A percentile compares a stretch with the other conserved stretches of the same genome.
Evolutionary conservation across 140 eudicot genomes (phyloP).

Genomic region (Flaveria floridana): DNA sequence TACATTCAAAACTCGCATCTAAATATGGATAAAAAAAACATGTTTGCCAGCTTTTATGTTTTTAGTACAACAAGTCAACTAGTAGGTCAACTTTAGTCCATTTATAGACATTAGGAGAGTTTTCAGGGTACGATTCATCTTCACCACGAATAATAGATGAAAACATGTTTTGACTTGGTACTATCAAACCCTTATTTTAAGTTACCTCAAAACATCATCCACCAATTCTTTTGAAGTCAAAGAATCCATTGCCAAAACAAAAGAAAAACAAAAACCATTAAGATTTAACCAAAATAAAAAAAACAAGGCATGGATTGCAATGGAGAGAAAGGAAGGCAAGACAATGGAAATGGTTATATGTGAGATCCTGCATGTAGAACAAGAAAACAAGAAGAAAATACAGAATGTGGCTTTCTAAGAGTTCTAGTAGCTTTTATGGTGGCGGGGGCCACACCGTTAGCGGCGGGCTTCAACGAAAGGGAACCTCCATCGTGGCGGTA

Average conservation of each 20-base stretch:
- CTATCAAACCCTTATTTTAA: slow-evolving; percentile 27
- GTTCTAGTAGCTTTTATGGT: slow-evolving; percentile 23
- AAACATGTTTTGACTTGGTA: slow-evolving; percentile 20
- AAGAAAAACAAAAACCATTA: slow-evolving; percentile 22
- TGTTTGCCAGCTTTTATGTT: neutral
- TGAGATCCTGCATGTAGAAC: slow-evolving; percentile 21
- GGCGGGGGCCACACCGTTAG: slow-evolving; percentile 7
- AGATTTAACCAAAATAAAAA: slow-evolving; percentile 23
- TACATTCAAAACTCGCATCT: neutral
- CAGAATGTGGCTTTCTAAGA: slow-evolving; percentile 34
- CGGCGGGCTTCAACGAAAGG: slow-evolving; percentile 21
- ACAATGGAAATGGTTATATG: slow-evolving; percentile 28
- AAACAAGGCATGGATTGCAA: slow-evolving; percentile 25
- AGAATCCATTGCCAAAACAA: slow-evolving; percentile 19
- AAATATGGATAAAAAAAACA: neutral
- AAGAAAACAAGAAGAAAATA: slow-evolving; percentile 7
- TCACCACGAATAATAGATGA: slow-evolving; percentile 12
- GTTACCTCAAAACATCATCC: slow-evolving; percentile 30
- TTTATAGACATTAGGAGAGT: slow-evolving; percentile 8
- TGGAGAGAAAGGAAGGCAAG: slow-evolving; percentile 11
- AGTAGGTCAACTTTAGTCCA: slow-evolving; percentile 16
- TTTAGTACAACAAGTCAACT: slow-evolving; percentile 11
- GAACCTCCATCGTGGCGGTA: slow-evolving; percentile 51
- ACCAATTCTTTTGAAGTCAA: slow-evolving; percentile 18
- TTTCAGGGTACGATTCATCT: slow-evolving; percentile 21